Conservation (phyloP, 345 rosid species). For the Lepidium didymum region DNA sequence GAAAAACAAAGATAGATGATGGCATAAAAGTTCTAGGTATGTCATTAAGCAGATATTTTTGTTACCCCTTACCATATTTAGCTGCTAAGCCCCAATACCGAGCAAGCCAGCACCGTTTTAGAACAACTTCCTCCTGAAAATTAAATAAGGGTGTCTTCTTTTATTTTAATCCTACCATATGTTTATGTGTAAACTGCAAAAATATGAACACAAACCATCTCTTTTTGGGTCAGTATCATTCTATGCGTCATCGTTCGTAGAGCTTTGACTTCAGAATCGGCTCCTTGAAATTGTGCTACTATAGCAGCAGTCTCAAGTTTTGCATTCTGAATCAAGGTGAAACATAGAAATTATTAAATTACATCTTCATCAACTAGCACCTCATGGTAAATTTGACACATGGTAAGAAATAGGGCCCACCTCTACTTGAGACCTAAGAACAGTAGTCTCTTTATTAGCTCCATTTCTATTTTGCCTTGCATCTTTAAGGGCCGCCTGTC, state of each 20-base stretch:
- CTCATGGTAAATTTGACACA: conserved; percentile 7
- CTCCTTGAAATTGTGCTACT: conserved; percentile 56
- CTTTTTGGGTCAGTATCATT: conserved; percentile 94
- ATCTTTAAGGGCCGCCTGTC: conserved; percentile 88
- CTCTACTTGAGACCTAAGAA: conserved; percentile 72
- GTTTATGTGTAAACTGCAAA: conserved; percentile 1
- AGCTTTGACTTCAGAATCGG: conserved; percentile 76
- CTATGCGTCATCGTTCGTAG: conserved; percentile 89
- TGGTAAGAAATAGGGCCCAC: conserved; percentile 27
- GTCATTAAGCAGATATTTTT: neutral
- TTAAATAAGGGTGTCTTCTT: conserved; percentile 13
- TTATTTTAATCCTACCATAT: neutral
- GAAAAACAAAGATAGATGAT: neutral
- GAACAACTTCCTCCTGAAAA: conserved; percentile 97
- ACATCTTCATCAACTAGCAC: neutral
- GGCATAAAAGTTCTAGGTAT: neutral
- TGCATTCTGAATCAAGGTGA: conserved; percentile 49
- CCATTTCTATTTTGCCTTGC: conserved; percentile 57
- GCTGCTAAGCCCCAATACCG: conserved; percentile 98
- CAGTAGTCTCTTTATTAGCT: conserved; percentile 52
- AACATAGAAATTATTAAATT: conserved; percentile 7
- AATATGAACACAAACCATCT: conserved; percentile 66
- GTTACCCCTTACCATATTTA: conserved; percentile 57
- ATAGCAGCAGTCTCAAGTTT: conserved; percentile 57
- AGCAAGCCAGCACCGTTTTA: conserved; percentile 99